Evolutionary conservation across 306 rosid species (phyloP).

Genomic region (Spatholobus suberectus): DNA sequence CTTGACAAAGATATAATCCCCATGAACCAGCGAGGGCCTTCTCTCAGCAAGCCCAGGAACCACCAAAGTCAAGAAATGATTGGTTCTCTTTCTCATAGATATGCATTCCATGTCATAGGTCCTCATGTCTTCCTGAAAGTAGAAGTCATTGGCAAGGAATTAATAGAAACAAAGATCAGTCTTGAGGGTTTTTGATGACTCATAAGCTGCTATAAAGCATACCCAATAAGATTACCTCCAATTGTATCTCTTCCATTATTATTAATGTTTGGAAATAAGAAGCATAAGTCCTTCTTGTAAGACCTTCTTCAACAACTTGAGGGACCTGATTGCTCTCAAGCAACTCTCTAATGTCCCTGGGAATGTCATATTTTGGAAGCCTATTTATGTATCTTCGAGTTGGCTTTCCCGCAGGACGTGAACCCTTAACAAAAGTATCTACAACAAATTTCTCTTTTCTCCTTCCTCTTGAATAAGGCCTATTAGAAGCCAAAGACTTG

Average conservation of each 20-base stretch:
- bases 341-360: conserved; percentile 56
- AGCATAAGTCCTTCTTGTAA: conserved; percentile 54
- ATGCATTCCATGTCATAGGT: conserved; percentile 70
- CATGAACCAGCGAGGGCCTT: conserved; percentile 93
- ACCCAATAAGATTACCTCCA: conserved; percentile 66
- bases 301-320: conserved; percentile 62
- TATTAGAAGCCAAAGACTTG: conserved; percentile 64
- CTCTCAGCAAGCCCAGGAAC: conserved; percentile 97
- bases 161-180: conserved; percentile 33
- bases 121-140: conserved; percentile 84
- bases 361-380: conserved; percentile 77
- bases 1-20: conserved; percentile 74
- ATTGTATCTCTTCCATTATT: conserved; percentile 88
- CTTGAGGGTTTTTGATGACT: background rate
- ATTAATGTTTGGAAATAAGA: conserved; percentile 64
- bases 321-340: conserved; percentile 67
- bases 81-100: conserved; percentile 59
- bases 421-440: conserved; percentile 50
- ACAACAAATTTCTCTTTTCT: conserved; percentile 62
- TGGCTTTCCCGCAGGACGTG: conserved; percentile 52
- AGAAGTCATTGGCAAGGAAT: conserved; percentile 34
- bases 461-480: conserved; percentile 63
- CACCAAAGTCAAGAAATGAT: conserved; percentile 64
- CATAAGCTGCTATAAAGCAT: background rate
- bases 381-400: conserved; percentile 49